A percentile compares a stretch with the other conserved stretches of the same genome.
phyloP scores from a whole-genome alignment of 2,329 filamentous ascomycete species.

The Colletotrichum sojae region DNA sequence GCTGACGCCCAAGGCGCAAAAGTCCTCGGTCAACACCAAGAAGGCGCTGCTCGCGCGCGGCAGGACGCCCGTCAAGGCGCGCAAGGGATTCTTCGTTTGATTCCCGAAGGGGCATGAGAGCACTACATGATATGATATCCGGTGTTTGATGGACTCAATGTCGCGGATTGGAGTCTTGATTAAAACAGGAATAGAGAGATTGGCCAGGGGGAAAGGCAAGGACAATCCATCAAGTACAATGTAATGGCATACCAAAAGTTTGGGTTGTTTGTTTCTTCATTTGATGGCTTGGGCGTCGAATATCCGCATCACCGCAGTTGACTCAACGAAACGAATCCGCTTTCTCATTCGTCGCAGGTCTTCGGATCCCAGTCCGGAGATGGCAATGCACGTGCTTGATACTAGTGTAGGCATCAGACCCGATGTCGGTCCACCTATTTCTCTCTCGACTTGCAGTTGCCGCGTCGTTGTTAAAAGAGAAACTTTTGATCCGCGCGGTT shows the following conservation, averaged over 20 bases:
- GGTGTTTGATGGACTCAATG: constrained; percentile 17
- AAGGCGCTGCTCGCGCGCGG: constrained; percentile 62
- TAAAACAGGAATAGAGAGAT: background rate
- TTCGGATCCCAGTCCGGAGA: constrained; percentile 9
- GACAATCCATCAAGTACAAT: background rate
- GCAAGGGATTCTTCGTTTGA: constrained; percentile 61
- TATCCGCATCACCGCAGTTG: background rate
- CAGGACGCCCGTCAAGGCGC: constrained; percentile 52
- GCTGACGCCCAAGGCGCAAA: constrained; percentile 64
- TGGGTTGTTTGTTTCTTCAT: background rate
- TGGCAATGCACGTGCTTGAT: background rate
- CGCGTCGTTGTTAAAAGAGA: constrained; percentile 3
- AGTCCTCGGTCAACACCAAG: constrained; percentile 58
- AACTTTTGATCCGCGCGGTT: background rate
- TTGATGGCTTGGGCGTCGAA: constrained; percentile 17
- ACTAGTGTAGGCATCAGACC: too few species aligned
- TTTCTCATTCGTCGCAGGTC: background rate
- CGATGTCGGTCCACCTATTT: background rate
- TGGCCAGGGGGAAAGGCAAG: constrained; percentile 7
- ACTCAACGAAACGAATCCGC: background rate
- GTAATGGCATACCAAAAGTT: constrained; percentile 23
- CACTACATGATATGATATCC: background rate
- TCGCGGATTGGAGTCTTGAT: background rate
- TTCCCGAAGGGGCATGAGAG: background rate
- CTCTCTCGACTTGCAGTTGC: constrained; percentile 1